phyloP scores from a whole-genome alignment of 2,329 filamentous ascomycete genomes.

The Phialophora tarda region DNA sequence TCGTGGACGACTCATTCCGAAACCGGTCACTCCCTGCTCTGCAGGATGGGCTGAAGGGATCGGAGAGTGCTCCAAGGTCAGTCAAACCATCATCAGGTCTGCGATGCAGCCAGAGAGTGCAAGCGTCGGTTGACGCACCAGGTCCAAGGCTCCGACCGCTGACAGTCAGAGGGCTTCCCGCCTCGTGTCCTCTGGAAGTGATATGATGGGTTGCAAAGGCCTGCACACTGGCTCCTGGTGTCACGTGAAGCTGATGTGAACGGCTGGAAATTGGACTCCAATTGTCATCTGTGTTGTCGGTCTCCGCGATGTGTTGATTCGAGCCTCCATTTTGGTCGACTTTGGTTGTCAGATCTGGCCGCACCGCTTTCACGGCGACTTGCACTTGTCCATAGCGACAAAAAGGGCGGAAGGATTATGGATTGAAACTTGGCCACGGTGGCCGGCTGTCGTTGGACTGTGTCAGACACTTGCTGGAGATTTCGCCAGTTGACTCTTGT shows the following conservation, averaged over 20 bases:
- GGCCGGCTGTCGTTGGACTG: background rate
- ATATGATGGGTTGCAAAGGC: background rate
- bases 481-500: background rate
- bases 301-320: background rate
- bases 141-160: background rate
- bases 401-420: background rate
- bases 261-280: background rate
- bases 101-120: background rate
- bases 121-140: background rate
- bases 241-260: background rate
- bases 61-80: background rate
- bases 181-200: background rate
- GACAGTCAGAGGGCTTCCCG: background rate
- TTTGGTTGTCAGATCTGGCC: background rate
- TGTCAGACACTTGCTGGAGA: background rate
- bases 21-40: background rate
- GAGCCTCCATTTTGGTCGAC: background rate
- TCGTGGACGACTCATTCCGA: background rate
- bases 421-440: background rate
- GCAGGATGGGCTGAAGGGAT: background rate
- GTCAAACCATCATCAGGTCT: background rate
- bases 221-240: background rate
- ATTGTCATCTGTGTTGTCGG: background rate
- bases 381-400: background rate
- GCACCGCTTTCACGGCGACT: background rate